phyloP scores from a whole-genome alignment of 2,329 filamentous ascomycete species.

The Leptographium wingfieldii region DNA sequence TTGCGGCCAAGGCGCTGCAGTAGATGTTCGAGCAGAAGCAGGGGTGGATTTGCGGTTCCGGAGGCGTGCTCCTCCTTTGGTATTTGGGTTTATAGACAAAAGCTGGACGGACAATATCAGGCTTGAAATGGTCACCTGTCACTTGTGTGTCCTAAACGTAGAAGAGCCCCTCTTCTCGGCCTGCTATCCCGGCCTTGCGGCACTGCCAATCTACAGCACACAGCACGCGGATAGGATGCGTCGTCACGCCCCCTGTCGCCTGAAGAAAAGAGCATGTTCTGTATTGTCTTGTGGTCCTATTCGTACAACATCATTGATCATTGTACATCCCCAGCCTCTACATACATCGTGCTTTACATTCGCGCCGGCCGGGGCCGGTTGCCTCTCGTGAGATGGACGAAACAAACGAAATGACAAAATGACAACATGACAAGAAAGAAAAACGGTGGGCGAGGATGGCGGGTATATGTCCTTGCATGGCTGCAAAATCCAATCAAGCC shows the following conservation, averaged over 20 bases:
- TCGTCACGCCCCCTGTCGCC: no score
- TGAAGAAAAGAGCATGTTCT: neutral
- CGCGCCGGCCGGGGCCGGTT: neutral
- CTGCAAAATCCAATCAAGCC: no score
- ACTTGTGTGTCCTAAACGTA: no score
- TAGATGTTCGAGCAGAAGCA: constrained; percentile 18
- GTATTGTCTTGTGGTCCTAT: neutral
- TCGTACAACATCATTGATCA: neutral
- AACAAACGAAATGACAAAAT: neutral
- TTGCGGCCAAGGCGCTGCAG: constrained; percentile 66
- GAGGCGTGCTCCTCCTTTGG: neutral
- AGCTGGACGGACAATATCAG: neutral
- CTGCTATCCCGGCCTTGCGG: no score
- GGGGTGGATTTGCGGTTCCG: neutral
- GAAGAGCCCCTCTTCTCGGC: no score
- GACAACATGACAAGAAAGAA: neutral
- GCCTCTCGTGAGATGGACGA: neutral
- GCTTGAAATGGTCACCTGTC: no score
- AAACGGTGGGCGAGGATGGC: no score
- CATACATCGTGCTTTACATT: neutral
- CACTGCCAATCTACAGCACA: no score
- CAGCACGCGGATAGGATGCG: no score
- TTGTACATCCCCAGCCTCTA: neutral
- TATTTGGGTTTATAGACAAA: neutral
- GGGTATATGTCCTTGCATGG: neutral